phyloP scores from a whole-genome alignment of 2,329 filamentous ascomycete genomes.

The Neocucurbitaria cava region DNA sequence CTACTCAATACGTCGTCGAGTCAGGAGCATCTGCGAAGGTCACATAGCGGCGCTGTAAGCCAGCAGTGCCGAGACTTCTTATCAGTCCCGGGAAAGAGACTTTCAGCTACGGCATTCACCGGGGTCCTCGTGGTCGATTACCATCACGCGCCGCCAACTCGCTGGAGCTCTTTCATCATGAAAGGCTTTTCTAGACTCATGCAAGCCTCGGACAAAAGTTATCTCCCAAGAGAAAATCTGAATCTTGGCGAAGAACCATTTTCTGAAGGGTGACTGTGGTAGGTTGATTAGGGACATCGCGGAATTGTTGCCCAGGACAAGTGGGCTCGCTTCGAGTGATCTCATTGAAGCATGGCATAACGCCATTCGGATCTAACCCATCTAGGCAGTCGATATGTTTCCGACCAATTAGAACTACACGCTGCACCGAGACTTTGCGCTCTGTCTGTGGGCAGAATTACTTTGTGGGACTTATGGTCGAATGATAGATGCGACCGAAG shows the following conservation, averaged over 20 bases:
- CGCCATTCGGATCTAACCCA: constrained; percentile 10
- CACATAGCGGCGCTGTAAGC: neutral
- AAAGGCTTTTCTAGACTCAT: constrained; percentile 1
- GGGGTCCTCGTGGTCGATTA: neutral
- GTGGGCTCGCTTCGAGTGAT: constrained; percentile 9
- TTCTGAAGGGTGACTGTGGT: neutral
- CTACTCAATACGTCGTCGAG: too few relatives aligned
- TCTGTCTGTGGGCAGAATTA: neutral
- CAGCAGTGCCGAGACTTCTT: neutral
- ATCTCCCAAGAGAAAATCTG: neutral
- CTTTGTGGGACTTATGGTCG: constrained; percentile 4
- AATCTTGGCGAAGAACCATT: neutral
- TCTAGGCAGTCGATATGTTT: neutral
- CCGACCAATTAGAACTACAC: neutral
- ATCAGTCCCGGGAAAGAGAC: neutral
- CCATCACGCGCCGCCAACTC: neutral
- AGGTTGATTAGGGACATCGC: neutral
- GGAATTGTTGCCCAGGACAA: neutral
- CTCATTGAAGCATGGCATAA: constrained; percentile 15
- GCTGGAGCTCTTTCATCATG: neutral
- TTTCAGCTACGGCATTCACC: neutral
- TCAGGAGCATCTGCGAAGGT: neutral
- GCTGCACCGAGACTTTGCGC: neutral
- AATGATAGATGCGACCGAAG: neutral
- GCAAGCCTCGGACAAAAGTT: neutral